Evolutionary conservation across 768 basidiomycete species (phyloP).

Genomic region (Suillus lakei): DNA sequence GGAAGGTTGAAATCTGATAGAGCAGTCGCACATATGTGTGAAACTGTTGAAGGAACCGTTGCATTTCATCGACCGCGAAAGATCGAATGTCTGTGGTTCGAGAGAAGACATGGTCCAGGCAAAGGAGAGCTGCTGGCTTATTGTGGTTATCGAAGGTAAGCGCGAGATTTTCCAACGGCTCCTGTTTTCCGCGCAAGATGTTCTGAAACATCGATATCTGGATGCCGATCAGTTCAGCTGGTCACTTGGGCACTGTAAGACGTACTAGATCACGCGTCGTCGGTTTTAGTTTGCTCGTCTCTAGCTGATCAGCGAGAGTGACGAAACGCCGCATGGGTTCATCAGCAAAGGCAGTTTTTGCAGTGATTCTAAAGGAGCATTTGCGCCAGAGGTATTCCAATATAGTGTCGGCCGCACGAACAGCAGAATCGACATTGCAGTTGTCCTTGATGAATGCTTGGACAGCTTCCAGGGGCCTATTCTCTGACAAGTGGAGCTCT

Average conservation of each 20-base stretch:
- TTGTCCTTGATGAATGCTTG: constrained; percentile 44
- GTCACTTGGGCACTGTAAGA: constrained; percentile 11
- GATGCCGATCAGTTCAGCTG: constrained; percentile 18
- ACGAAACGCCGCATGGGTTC: constrained; percentile 27
- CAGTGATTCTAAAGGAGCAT: constrained; percentile 44
- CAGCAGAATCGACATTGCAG: constrained; percentile 28
- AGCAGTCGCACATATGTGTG: constrained; percentile 39
- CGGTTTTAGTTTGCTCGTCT: constrained; percentile 10
- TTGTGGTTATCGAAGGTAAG: constrained; percentile 31
- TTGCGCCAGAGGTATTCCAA: constrained; percentile 51
- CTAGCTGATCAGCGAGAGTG: constrained; percentile 23
- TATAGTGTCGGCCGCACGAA: constrained; percentile 43
- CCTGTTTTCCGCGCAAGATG: constrained; percentile 31
- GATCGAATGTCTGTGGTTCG: constrained; percentile 29
- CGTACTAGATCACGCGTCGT: constrained; percentile 19
- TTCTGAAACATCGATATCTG: constrained; percentile 41
- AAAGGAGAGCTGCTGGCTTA: constrained; percentile 44
- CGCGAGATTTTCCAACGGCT: constrained; percentile 37
- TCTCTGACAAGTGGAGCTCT: constrained; percentile 52
- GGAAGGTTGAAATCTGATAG: constrained; percentile 28
- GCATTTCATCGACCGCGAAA: constrained; percentile 30
- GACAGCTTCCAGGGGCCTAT: constrained; percentile 52
- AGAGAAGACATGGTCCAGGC: constrained; percentile 47
- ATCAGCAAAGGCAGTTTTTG: constrained; percentile 11
- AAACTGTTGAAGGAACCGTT: constrained; percentile 39